Evolutionary conservation across 2,329 filamentous ascomycete genomes (phyloP).

Genomic region (Ilyonectria robusta): DNA sequence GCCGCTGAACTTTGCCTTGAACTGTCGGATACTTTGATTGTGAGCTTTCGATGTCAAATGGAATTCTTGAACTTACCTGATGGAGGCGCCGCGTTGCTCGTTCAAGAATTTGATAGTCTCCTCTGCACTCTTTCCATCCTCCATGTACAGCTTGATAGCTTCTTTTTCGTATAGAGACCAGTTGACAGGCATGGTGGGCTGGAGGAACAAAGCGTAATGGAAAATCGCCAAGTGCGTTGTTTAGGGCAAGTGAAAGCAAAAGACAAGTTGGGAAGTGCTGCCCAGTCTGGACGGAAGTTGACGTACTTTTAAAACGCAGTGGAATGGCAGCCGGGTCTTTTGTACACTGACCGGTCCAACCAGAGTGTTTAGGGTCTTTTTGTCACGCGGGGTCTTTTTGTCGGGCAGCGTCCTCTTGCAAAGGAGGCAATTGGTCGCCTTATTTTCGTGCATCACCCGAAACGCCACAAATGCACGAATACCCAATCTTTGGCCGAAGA

Average conservation of each 20-base stretch:
- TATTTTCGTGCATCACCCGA: background rate
- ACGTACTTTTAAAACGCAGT: background rate
- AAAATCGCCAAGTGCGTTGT: background rate
- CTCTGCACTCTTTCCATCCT: background rate
- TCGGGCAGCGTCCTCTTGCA: background rate
- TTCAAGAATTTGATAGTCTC: background rate
- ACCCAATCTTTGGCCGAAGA: background rate
- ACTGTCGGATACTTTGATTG: background rate
- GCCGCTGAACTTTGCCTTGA: slow-evolving; percentile 5
- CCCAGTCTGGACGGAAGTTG: background rate
- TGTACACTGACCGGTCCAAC: background rate
- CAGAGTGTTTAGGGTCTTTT: background rate
- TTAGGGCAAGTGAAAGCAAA: background rate
- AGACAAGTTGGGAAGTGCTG: too few relatives aligned
- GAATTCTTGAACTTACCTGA: background rate
- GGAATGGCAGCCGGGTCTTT: background rate
- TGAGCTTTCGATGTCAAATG: background rate
- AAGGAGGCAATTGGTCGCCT: background rate
- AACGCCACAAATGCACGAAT: background rate
- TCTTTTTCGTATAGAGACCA: background rate
- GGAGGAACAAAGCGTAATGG: too few relatives aligned
- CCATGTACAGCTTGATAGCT: slow-evolving; percentile 2
- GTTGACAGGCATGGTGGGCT: background rate
- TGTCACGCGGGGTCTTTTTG: background rate
- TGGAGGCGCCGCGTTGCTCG: background rate